Evolutionary conservation across 768 basidiomycete genomes (phyloP).

Genomic region (Lyophyllum atratum): DNA sequence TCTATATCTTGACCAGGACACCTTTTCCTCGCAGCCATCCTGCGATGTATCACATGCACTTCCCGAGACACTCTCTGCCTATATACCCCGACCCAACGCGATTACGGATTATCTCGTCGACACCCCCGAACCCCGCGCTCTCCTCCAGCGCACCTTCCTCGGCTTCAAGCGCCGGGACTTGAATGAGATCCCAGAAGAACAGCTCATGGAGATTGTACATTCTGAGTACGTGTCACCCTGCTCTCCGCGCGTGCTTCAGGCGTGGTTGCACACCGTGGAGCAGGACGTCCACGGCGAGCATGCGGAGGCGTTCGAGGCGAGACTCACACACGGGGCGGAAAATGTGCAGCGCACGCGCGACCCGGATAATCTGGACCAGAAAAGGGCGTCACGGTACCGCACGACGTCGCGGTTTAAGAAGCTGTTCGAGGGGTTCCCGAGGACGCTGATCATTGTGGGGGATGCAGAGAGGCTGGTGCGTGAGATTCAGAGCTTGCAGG

Average conservation of each 20-base stretch:
- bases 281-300: conserved; percentile 31
- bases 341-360: not conserved
- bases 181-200: conserved; percentile 26
- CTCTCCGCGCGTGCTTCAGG: conserved; percentile 37
- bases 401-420: conserved; percentile 30
- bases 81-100: conserved; percentile 50
- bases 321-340: not conserved
- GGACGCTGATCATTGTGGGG: conserved; percentile 45
- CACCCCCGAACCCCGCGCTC: conserved; percentile 52
- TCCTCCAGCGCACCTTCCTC: conserved; percentile 55
- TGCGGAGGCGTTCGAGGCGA: conserved; percentile 19
- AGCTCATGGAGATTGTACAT: conserved; percentile 37
- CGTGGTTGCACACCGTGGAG: conserved; percentile 38
- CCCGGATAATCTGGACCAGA: not conserved
- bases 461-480: conserved; percentile 53
- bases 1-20: not conserved
- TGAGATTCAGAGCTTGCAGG: conserved; percentile 44
- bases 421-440: conserved; percentile 49
- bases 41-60: conserved; percentile 45
- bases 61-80: conserved; percentile 48
- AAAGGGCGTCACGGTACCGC: conserved; percentile 9
- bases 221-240: conserved; percentile 45
- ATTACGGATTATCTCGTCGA: conserved; percentile 53
- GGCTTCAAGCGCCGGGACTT: conserved; percentile 28
- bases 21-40: conserved; percentile 17